A percentile compares a stretch with the other conserved stretches of the same genome.
These are phyloP conservation scores for Pseudogymnoascus sp. DNA, from an alignment of 2,329 filamentous ascomycete species.

Conservation along the genomic window DNA sequence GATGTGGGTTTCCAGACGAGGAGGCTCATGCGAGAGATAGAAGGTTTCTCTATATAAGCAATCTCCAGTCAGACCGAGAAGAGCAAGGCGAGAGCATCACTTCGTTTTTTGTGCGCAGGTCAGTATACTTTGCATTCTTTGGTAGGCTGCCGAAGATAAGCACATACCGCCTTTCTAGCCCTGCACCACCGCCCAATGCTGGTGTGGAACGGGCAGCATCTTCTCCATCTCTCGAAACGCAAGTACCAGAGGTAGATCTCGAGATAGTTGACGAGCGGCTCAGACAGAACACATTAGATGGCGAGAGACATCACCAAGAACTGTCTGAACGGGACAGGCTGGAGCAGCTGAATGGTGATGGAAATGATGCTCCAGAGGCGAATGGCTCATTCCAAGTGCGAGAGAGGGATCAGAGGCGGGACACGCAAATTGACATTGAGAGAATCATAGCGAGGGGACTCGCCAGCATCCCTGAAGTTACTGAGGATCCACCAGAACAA, in stretches of 20 bases:
- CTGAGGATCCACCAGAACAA: neutral
- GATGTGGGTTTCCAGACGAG: neutral
- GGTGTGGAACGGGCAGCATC: neutral
- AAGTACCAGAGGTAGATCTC: neutral
- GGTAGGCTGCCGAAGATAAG: constrained; percentile 7
- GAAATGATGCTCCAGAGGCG: neutral
- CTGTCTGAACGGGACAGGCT: too few species aligned
- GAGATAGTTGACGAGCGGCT: neutral
- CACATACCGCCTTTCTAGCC: neutral
- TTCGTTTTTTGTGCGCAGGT: constrained; percentile 17
- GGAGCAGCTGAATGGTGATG: neutral
- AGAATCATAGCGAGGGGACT: neutral
- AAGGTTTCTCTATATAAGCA: neutral
- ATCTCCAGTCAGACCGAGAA: constrained; percentile 13
- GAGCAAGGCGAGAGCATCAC: constrained; percentile 15
- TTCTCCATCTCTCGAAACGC: neutral
- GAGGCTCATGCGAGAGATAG: neutral
- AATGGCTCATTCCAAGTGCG: neutral
- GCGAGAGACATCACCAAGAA: too few species aligned
- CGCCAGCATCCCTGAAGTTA: neutral
- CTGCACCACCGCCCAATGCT: neutral
- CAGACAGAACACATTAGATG: neutral
- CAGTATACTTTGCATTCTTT: constrained; percentile 18
- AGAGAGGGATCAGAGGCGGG: neutral
- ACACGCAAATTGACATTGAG: neutral